Base-by-base conservation (phyloP, 164 flowering plant genomes). In the Kingdonia uniflora region DNA sequence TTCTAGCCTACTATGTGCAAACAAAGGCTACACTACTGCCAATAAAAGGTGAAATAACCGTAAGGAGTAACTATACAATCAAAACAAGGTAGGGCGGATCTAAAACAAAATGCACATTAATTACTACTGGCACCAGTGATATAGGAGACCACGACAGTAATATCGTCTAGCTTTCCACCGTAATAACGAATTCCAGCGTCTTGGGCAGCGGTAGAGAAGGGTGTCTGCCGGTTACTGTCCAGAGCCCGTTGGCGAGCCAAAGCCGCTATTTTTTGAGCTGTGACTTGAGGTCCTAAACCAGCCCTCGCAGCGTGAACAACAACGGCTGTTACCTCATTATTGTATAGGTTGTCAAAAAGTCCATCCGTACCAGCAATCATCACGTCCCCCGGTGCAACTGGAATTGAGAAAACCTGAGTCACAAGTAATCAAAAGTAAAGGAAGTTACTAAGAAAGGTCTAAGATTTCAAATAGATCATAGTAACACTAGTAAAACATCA, bases 241-340 rank as follows among this genome's bases (percentile, higher is more conserved):
- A 67, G 88, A 47, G 97, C 95, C 50, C 94, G 69, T 54, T 87
- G 95, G 20, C 94, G 85, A 23, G 97, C 97, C 65, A 90, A 67
- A 46, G 95, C 94, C 5, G 97, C 97, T 65, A 87, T 79, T 70
- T 90, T 90, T 65, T 86, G 95, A 47, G 97, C 95, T n/a, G 95
- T 84, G 22, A 76, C 86, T 59, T 84, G 86, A 42, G 95, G 94
- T 47, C 80, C 88, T 23, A 89, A 71, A 40, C 95, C 91, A 56
- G 95, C 88, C 64, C 97, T 75, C 26, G 69, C 49, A 2, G 88
- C 87, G 64, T 89, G 86, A 58, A 86, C 97, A 2, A 89, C 95
- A 38, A 89, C 79, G 6, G 87, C 88, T 12, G 85, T 82, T 13
- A 89, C 80, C 69, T 89, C 97, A 58, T 78, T 86, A 75, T 76